Percentiles rank a stretch among this genome's conserved stretches.
Evolutionary conservation across 352 stramenopile genomes (phyloP).

Genomic region (Globisporangium ultimum): DNA sequence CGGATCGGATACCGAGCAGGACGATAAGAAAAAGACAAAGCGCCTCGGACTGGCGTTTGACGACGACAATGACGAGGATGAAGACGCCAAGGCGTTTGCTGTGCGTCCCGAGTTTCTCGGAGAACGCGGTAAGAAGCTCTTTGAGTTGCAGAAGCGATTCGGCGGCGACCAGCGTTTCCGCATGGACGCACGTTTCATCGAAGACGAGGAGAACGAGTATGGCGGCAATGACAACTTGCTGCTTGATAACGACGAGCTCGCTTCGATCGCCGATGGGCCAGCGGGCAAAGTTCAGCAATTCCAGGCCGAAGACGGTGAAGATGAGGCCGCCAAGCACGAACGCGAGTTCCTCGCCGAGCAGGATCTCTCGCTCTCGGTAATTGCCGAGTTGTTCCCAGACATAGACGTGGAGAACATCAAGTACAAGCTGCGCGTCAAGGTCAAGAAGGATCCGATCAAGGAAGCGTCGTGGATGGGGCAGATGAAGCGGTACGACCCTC

Average conservation of each 20-base stretch:
- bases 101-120: conserved; percentile 73
- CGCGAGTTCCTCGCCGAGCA: conserved; percentile 51
- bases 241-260: conserved; percentile 21
- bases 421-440: conserved; percentile 35
- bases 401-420: conserved; percentile 66
- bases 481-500: conserved; percentile 66
- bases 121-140: conserved; percentile 64
- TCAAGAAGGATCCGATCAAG: conserved; percentile 59
- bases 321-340: conserved; percentile 30
- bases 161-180: conserved; percentile 74
- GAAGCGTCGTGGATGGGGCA: conserved; percentile 81
- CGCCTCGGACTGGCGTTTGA: conserved; percentile 12
- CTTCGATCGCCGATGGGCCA: conserved; percentile 15
- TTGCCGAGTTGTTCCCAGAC: conserved; percentile 62
- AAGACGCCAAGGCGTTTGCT: conserved; percentile 41
- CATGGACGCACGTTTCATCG: conserved; percentile 73
- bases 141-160: conserved; percentile 83
- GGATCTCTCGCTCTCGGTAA: conserved; percentile 42
- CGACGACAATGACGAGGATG: conserved; percentile 21
- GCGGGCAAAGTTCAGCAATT: conserved; percentile 45
- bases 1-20: conserved; percentile 54
- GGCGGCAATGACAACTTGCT: conserved; percentile 34
- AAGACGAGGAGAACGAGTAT: conserved; percentile 61
- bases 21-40: conserved; percentile 15
- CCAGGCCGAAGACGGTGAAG: conserved; percentile 31